Base-by-base conservation (phyloP, 164 flowering plant species). In the Brasenia schreberi region DNA sequence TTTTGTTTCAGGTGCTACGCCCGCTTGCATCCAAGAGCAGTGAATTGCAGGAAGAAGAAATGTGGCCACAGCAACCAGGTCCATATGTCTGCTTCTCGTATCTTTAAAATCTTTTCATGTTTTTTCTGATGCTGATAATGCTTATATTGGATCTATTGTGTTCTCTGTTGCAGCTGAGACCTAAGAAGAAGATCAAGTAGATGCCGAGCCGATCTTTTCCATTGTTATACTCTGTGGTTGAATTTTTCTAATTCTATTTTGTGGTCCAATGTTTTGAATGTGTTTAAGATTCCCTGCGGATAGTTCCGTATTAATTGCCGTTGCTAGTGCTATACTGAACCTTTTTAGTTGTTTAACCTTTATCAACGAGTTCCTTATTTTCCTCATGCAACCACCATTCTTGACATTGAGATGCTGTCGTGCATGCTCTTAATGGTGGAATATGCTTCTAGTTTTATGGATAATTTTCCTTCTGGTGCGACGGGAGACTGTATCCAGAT, bases 11-110 rank as follows among this genome's bases (percentile, higher is more conserved):
- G 87, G 65, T 83, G 85, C 23, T 82, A 84, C 71, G 87, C 87
- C 49, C 85, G 85, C 45, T 75, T 82, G 73, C 87, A 80, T 69
- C 83, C 83, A 0, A 74, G 85, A 53, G 87, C 85, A 61, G 84
- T 79, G 5, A 82, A 84, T 68, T 84, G 87, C 75, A 27, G 87
- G 66, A 84, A 84, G 78, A 84, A 68, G 66, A 68, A 68, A 39
- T 68, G 71, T 63, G 71, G 71, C 43, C 71, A 69, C 49, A 69
- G 71, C 63, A 69, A 64, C 58, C 71, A 69, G 71, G 71, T 69
- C 5, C 59, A 6, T 7, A 45, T 9, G 14, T 58, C 45, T 45
- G 3, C 11, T 1, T 58, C 60, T 58, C 0, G 3, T 61, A 4
- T 23, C 17, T n/a, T 23, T 5, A 18, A 7, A 18, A 19, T n/a